Base-by-base conservation (phyloP, 257 asterid species). In the Salvia hispanica region DNA sequence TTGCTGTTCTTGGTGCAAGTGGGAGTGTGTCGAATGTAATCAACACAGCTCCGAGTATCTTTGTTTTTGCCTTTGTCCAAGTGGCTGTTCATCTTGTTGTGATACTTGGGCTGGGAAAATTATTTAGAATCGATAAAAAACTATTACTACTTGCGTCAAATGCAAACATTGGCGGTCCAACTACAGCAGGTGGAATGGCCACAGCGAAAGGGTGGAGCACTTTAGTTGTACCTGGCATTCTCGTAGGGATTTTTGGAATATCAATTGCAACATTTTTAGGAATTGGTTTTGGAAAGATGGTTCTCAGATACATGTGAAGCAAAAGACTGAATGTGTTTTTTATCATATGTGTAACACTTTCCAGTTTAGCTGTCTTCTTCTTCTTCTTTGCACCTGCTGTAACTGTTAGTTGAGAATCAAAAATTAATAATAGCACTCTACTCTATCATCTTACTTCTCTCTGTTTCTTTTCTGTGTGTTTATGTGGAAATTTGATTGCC, bases 131-230 rank as follows among this genome's bases (percentile, higher is more conserved):
- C 11, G 89, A 88, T 40, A 73, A 28, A 64, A 91, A 79, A 69
- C 76, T 80, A 51, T 9, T 91, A 62, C 71, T 91, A 44, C 52
- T 88, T 34, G 97, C 95, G 39, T 91, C 97, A 55, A 91, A 91
- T 74, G 97, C 97, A 25, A 91, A 91, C 66, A 67, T 91, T 48
- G 97, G 97, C 56, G 97, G 97, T 48, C 97, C 97, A 11, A 90
- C 96, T 33, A 90, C 96, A 6, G 95, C 96, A 11, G 73, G 92
- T 58, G 95, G 95, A 51, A 90, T 90, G 97, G 96, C 92, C 67
- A 90, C 84, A 51, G 84, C 95, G 5, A 86, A 90, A 81, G 96
- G 92, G 46, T 90, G 97, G 96, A 58, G 63, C 43, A 80, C 89
- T 18, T 70, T 88, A 79, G 89, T 90, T 72, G 82, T 88, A 64